Evolutionary conservation across 2,329 filamentous ascomycete genomes (phyloP).

Genomic region (Alternaria ethzedia): DNA sequence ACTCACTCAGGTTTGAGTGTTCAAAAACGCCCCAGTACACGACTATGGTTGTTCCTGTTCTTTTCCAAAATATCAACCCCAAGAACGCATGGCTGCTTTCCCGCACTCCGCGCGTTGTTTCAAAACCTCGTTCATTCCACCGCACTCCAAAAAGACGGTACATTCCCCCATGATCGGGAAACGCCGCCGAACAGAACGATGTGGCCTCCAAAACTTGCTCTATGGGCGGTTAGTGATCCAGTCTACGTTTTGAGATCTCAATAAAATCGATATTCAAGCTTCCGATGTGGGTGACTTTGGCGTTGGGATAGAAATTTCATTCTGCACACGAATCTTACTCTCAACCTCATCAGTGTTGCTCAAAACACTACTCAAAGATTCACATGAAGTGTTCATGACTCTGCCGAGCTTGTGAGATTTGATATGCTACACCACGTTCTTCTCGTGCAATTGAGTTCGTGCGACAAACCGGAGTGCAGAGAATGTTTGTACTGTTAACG

Average conservation of each 20-base stretch:
- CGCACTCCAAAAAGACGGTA: not conserved
- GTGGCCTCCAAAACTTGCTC: not conserved
- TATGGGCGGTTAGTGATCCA: rapidly evolving
- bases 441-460: not conserved
- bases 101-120: not conserved
- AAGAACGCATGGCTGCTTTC: not conserved
- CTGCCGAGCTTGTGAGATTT: not conserved
- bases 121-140: not conserved
- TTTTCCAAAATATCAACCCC: not conserved
- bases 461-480: not conserved
- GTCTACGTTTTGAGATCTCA: not conserved
- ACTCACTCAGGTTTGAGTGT: too few species aligned
- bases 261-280: too few species aligned
- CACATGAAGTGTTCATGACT: not conserved
- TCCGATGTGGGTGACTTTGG: too few species aligned
- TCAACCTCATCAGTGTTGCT: not conserved
- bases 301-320: too few species aligned
- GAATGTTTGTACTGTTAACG: not conserved
- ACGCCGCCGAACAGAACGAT: not conserved
- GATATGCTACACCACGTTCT: not conserved
- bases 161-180: not conserved
- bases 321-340: not conserved
- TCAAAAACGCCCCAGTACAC: too few species aligned
- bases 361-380: not conserved
- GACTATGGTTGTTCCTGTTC: not conserved